Base-by-base conservation (phyloP, 257 asterid genomes). In the Jacaranda mimosifolia region DNA sequence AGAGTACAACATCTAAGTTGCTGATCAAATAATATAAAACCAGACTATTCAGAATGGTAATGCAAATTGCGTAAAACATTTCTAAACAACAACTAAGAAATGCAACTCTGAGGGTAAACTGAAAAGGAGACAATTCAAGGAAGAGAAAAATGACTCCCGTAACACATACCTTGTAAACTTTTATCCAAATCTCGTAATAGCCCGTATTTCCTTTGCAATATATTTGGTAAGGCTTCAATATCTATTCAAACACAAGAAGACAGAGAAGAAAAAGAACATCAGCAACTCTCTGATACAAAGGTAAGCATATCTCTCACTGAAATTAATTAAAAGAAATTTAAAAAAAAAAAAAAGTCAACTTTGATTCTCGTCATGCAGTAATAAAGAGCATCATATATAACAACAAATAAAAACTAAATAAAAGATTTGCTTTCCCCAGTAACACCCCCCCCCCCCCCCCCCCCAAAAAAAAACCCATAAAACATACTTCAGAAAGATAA, bases 221-320 rank as follows among this genome's bases (percentile, higher is more conserved):
- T 91, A 56, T 82, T 89, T 1, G 99, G 99, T 21, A 95, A 81
- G n/a, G 92, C 98, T 84, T 88, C 98, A 78, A 95, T 84, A 85
- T 93, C 98, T 94, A 86, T 49, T 68, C 58, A 68, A 40, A 68
- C 53, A 43, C 10, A 70, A 64, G 36, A 52, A 60, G n/a, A 59
- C 19, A 46, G 72, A 8, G 7, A 75, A 68, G 49, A 80, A 63
- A 43, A 49, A 56, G 11, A 66, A 17, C 75, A 69, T 74, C 42
- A 83, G 32, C 51, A 64, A 51, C 74, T 19, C 19, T 56, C 55
- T 9, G 8, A 40, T 46, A 38, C 57, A 56, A 56, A 59, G 57
- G 39, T 36, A 72, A 68, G 1, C 18, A 80, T 5, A 17, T 21
- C 5, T 51, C 60, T 13, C 9, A 12, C 48, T 26, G 68, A 52